Evolutionary conservation across 192 early-diverging fungal genomes (phyloP), one percentile per base, ranked within the genome.

Genomic region (Anaeromyces robustus): DNA sequence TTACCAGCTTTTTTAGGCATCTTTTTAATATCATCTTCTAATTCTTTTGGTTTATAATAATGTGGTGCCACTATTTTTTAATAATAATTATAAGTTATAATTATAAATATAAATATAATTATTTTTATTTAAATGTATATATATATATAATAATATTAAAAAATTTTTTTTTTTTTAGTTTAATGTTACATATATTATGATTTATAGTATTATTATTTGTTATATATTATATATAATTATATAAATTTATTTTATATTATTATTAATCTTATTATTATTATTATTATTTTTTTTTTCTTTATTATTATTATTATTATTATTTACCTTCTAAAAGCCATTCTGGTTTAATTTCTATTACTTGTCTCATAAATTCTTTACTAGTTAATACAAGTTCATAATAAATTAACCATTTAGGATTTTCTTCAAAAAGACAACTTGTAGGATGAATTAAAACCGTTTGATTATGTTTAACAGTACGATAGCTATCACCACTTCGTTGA

Each of bases 321-420:
- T 16, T 12, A 41, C 39, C 39, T 84, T 99, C 97, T 77, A 90
- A 84, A 80, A 95, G 86, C 93, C 95, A 97, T 77, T 92, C 89
- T 32, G 92, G 88, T 77, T 97, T 89, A 80, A 99, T 97, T 82
- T 97, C 95, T 84, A 96, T 93, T 26, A 94, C 92, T 84, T 96
- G 93, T 22, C 96, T 87, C 96, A 98, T 96, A 84, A 95, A 99
- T 88, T 99, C 97, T 82, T 94, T 92, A 79, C 92, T 92, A 1
- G 96, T 99, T 79, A 96, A 84, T 19, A 99, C 94, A 29, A 99
- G 87, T 84, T 99, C 97, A 86, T 88, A 96, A 86, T 97, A 98
- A 2, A 97, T 80, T 4, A 97, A 90, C 92, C 94, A 95, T 82
- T 93, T 91, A 30, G 95, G 96, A 77, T 92, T 93, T 78, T 90